phyloP scores from a whole-genome alignment of 768 basidiomycete genomes.

The Lactarius evosmus region DNA sequence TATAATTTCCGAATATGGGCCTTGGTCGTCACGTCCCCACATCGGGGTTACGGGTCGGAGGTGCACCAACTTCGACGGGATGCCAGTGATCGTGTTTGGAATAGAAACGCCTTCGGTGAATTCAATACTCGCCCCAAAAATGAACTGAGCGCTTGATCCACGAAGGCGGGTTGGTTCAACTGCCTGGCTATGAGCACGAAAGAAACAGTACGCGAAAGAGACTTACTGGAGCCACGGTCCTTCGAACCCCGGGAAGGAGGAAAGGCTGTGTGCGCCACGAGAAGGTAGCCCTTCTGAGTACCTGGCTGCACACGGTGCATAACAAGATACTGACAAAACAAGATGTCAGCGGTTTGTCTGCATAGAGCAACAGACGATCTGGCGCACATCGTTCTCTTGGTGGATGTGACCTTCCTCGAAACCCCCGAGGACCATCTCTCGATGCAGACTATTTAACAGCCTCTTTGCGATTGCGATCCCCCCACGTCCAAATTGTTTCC shows the following conservation, averaged over 20 bases:
- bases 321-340: conserved; percentile 72
- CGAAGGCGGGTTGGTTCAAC: conserved; percentile 83
- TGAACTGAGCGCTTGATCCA: conserved; percentile 73
- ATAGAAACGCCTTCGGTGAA: conserved; percentile 58
- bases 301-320: conserved; percentile 88
- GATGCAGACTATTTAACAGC: conserved; percentile 80
- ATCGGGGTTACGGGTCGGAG: conserved; percentile 56
- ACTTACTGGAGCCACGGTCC: conserved; percentile 76
- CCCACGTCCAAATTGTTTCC: conserved; percentile 28
- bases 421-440: conserved; percentile 86
- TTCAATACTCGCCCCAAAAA: conserved; percentile 73
- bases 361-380: background rate
- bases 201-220: background rate
- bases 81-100: conserved; percentile 57
- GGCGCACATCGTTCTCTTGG: conserved; percentile 83
- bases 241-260: conserved; percentile 59
- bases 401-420: conserved; percentile 94
- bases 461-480: conserved; percentile 47
- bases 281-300: conserved; percentile 87
- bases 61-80: conserved; percentile 65
- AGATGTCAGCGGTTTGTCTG: background rate
- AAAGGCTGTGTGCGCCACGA: conserved; percentile 92
- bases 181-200: conserved; percentile 33
- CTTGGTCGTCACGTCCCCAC: conserved; percentile 61
- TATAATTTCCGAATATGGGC: conserved; percentile 70